These are phyloP conservation scores for Trifolium subterraneum DNA, from an alignment of 306 rosid genomes.

Conservation along the genomic window DNA sequence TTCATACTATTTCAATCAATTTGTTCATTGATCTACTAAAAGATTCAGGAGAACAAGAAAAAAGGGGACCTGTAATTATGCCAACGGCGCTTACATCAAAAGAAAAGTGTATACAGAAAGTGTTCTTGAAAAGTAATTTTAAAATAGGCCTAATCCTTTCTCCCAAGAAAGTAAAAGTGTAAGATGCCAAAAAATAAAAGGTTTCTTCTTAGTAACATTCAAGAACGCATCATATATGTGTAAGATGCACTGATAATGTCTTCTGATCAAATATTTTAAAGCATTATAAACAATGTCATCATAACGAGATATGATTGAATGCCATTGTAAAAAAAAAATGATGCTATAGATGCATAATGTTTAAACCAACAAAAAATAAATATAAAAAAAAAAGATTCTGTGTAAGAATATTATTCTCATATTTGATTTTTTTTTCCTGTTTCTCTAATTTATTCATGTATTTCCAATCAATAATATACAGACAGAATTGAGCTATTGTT, in stretches of 20 bases:
- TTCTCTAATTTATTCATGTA: not conserved
- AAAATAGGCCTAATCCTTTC: not conserved
- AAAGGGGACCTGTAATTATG: slow-evolving; percentile 4
- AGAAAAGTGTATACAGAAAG: not conserved
- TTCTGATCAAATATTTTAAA: too few relatives aligned
- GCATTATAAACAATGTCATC: too few relatives aligned
- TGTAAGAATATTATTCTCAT: too few relatives aligned
- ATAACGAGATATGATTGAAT: too few relatives aligned
- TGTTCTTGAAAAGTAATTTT: not conserved
- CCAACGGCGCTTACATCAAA: not conserved
- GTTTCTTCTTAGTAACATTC: not conserved
- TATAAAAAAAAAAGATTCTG: too few relatives aligned
- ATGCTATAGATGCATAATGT: too few relatives aligned
- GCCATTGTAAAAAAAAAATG: too few relatives aligned
- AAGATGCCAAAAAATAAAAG: not conserved
- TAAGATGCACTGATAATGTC: too few relatives aligned
- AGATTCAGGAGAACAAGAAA: not conserved
- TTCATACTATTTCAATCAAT: not conserved
- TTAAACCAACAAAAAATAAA: too few relatives aligned
- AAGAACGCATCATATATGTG: not conserved
- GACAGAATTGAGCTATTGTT: too few relatives aligned
- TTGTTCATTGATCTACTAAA: not conserved
- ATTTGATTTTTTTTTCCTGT: not conserved
- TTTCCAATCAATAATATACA: too few relatives aligned
- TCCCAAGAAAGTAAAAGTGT: not conserved